Conservation (phyloP, 106 monocot species). For the Hemerocallis citrina region DNA sequence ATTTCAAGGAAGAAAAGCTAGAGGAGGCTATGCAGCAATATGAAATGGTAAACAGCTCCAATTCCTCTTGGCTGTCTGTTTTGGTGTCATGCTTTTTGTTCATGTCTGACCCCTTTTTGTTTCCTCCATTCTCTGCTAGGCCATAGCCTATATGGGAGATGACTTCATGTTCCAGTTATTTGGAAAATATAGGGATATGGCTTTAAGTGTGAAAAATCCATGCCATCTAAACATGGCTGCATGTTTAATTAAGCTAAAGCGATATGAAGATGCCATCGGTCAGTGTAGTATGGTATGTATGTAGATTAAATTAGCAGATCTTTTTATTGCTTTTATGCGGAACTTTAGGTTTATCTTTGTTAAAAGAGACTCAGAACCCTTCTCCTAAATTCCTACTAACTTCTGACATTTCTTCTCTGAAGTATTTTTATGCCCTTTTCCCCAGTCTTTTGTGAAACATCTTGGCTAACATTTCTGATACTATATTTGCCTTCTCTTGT, state of each 20-base stretch:
- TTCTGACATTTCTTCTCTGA: too few relatives aligned
- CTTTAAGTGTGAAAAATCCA: slow-evolving; percentile 92
- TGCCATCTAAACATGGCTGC: slow-evolving; percentile 95
- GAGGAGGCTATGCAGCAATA: slow-evolving; percentile 99
- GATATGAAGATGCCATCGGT: slow-evolving; percentile 86
- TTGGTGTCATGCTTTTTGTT: background rate
- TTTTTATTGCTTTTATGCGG: background rate
- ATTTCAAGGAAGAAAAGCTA: slow-evolving; percentile 80
- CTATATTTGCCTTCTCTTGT: too few relatives aligned
- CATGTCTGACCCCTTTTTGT: background rate
- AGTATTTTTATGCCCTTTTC: too few relatives aligned
- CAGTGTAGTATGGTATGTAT: slow-evolving; percentile 82
- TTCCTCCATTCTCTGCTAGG: slow-evolving; percentile 36
- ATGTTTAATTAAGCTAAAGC: slow-evolving; percentile 75
- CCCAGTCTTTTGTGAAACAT: too few relatives aligned
- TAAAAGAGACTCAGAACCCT: too few relatives aligned
- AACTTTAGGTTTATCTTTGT: background rate
- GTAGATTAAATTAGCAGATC: background rate
- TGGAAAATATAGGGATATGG: slow-evolving; percentile 97
- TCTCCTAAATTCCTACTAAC: too few relatives aligned
- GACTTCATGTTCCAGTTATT: slow-evolving; percentile 99
- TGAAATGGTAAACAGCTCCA: slow-evolving; percentile 72
- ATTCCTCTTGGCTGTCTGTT: background rate
- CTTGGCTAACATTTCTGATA: too few relatives aligned
- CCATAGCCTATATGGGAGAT: slow-evolving; percentile 98